A percentile compares a stretch with the other conserved stretches of the same genome.
These are phyloP conservation scores for Picea abies DNA, from an alignment of 83 land plant genomes.

Conservation along the genomic window DNA sequence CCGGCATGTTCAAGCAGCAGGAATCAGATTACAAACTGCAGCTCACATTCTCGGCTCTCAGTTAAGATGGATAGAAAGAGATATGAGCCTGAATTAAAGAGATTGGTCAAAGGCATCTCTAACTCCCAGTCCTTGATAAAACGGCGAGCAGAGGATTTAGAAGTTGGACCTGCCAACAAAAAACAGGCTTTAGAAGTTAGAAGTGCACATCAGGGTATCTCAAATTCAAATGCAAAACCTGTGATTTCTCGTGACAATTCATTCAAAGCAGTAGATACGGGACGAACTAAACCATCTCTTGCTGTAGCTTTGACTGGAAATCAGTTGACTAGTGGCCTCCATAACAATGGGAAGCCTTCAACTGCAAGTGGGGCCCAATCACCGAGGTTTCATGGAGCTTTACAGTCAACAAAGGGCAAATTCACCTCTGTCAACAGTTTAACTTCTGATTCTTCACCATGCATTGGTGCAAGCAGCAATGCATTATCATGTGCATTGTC, in stretches of 20 bases:
- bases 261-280: conserved; percentile 55
- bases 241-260: conserved; percentile 52
- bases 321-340: conserved; percentile 12
- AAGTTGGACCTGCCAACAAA: conserved; percentile 28
- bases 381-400: conserved; percentile 11
- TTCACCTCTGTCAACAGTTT: neutral
- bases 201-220: conserved; percentile 24
- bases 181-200: conserved; percentile 39
- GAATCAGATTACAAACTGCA: conserved; percentile 17
- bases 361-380: neutral
- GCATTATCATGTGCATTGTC: neutral
- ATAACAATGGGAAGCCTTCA: conserved; percentile 25
- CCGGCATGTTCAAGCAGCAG: conserved; percentile 7
- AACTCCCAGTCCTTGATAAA: conserved; percentile 25
- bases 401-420: conserved; percentile 30
- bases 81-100: conserved; percentile 10
- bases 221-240: conserved; percentile 27
- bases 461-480: neutral
- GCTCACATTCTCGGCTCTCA: conserved; percentile 14
- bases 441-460: conserved; percentile 1
- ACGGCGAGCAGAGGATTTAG: conserved; percentile 32
- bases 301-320: conserved; percentile 9
- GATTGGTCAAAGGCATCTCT: conserved; percentile 16
- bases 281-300: conserved; percentile 27
- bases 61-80: conserved; percentile 27